Base-by-base conservation (phyloP, 805 yeast species). In the Candida quercuum region DNA sequence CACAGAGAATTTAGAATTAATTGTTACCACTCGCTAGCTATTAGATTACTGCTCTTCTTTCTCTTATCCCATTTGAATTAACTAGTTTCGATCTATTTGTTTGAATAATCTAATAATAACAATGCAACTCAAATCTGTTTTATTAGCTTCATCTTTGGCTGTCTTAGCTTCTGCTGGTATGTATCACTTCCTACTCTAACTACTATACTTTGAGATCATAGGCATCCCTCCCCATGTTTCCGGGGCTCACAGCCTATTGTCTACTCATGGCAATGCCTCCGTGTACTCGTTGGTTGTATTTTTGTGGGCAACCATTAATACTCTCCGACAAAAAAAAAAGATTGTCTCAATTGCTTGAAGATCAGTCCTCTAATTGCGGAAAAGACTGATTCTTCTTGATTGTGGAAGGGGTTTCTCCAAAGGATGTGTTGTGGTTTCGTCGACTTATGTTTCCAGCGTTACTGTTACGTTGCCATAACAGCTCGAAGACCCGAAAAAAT, bases 101-200 rank as follows among this genome's bases (percentile, higher is more conserved):
- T 13, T 26, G 8, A 23, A 32, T 7, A 4, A 8, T 20, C 15
- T 20, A 32, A 5, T 12, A 43, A 43, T 13, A 17, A 27, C n/a
- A 43, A 77, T 78, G 83, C 81, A 74, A 67, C 64, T 74, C 65
- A 76, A 69, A 63, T 63, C 73, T 45, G 52, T 72, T 55, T 54
- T 74, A 47, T 63, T 70, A 44, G 54, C 68, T 47, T 67, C 72
- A 49, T 71, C 79, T 52, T 45, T 74, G 35, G 69, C 73, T 48
- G 73, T 74, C 43, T 49, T 71, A 42, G 78, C 66, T 43, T 48
- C 54, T 14, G 70, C 66, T 37, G 61, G 69, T 64, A 56, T 42
- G 71, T 63, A 57, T 41, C n/a, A n/a, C n/a, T n/a, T n/a, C n/a
- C 37, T 21, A 9, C 17, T 19, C 31, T 28, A 18, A 23, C 27